A percentile compares a stretch with the other conserved stretches of the same genome.
Conservation (phyloP, 108 stramenopile species). For the Seminavis robusta region DNA sequence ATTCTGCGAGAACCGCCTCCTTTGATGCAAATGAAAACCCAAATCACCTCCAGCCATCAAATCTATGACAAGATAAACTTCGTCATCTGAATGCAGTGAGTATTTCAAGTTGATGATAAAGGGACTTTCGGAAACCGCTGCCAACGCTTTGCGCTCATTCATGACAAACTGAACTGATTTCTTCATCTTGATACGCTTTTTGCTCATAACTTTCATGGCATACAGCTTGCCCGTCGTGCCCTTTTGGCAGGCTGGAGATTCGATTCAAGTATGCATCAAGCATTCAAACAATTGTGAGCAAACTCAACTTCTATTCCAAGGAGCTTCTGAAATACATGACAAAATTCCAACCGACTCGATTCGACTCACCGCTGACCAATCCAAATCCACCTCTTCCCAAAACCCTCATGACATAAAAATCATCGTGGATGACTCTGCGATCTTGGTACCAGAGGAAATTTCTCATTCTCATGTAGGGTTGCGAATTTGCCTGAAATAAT, state of each 20-base stretch:
- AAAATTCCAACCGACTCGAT: neutral
- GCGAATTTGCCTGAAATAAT: conserved; percentile 52
- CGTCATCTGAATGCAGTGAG: conserved; percentile 85
- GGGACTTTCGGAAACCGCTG: conserved; percentile 82
- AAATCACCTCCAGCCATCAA: conserved; percentile 96
- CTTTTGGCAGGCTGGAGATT: conserved; percentile 93
- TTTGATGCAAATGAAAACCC: conserved; percentile 80
- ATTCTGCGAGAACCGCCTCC: conserved; percentile 59
- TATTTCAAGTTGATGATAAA: conserved; percentile 97
- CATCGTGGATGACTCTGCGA: conserved; percentile 73
- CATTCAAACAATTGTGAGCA: neutral
- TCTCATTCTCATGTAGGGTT: conserved; percentile 35
- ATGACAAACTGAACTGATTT: conserved; percentile 87
- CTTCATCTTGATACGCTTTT: conserved; percentile 91
- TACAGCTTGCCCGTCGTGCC: conserved; percentile 94
- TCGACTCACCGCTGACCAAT: conserved; percentile 81
- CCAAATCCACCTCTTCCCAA: conserved; percentile 94
- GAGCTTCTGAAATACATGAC: neutral
- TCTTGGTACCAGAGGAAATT: conserved; percentile 82
- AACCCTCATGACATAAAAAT: conserved; percentile 92
- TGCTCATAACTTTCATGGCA: conserved; percentile 98
- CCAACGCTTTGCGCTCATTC: conserved; percentile 85
- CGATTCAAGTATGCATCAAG: too few relatives aligned
- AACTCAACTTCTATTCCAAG: too few relatives aligned
- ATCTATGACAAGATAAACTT: conserved; percentile 92